These are phyloP conservation scores for Cercospora canescens DNA, from an alignment of 2,329 filamentous ascomycete species.

Conservation along the genomic window DNA sequence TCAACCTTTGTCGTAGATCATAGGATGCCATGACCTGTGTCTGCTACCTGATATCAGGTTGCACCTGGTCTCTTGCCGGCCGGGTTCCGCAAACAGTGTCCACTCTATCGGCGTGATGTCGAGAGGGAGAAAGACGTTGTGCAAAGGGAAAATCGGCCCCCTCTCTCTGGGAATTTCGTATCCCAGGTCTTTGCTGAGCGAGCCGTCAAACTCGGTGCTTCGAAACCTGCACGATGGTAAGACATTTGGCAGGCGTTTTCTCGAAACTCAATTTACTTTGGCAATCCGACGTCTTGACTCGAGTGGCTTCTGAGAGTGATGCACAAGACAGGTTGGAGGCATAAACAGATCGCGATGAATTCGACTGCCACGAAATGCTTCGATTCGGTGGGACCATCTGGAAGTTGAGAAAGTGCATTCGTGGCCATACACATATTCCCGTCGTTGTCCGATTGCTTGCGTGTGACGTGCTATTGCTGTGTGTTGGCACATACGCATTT, in stretches of 20 bases:
- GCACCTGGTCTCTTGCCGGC: background rate
- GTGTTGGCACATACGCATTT: background rate
- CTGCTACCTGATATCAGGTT: background rate
- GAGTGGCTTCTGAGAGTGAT: background rate
- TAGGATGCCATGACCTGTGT: slow-evolving; percentile 4
- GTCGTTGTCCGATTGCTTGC: background rate
- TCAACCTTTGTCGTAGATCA: background rate
- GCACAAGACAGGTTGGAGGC: background rate
- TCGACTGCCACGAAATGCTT: background rate
- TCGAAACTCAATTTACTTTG: background rate
- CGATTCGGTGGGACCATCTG: background rate
- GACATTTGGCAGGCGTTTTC: background rate
- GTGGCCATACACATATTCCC: background rate
- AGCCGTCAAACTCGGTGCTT: background rate
- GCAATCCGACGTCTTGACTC: background rate
- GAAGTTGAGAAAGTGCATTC: background rate
- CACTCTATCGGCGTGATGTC: background rate
- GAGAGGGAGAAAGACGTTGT: background rate
- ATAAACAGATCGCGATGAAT: background rate
- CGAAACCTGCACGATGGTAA: background rate
- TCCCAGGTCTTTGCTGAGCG: background rate
- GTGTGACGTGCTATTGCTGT: background rate
- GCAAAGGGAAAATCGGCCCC: background rate
- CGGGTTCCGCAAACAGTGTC: background rate
- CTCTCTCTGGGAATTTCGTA: background rate